A percentile compares a stretch with the other conserved stretches of the same genome.
phyloP scores from a whole-genome alignment of 1,139 yeast genomes.

The Diutina pseudorugosa region DNA sequence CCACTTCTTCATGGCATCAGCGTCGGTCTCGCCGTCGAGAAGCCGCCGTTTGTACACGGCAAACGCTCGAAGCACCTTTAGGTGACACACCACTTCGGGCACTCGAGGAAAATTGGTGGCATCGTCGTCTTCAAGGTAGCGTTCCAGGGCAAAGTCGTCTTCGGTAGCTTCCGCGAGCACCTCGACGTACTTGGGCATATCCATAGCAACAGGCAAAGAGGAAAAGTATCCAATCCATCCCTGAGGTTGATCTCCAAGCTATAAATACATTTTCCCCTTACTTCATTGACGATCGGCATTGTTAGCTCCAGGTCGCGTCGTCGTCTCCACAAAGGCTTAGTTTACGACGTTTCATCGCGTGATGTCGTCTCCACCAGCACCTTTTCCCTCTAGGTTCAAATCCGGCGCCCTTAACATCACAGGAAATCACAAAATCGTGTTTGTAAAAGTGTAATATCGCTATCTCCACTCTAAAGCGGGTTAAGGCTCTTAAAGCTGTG shows the following conservation, averaged over 20 bases:
- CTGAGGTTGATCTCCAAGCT: too few species aligned
- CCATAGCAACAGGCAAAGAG: neutral
- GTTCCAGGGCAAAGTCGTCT: neutral
- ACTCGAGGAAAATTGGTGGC: neutral
- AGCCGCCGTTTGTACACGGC: neutral
- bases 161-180: neutral
- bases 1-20: slow-evolving; percentile 14
- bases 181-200: neutral
- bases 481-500: too few species aligned
- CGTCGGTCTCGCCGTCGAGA: neutral
- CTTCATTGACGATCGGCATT: neutral
- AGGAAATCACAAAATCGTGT: too few species aligned
- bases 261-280: too few species aligned
- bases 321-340: neutral
- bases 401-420: too few species aligned
- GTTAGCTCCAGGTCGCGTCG: neutral
- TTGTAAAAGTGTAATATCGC: too few species aligned
- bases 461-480: too few species aligned
- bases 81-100: neutral
- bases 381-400: too few species aligned
- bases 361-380: neutral
- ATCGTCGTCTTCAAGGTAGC: neutral
- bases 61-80: neutral
- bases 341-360: neutral
- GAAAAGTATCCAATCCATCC: too few species aligned